Evolutionary conservation across 768 basidiomycete genomes (phyloP).

Genomic region (Cantharellus cinnabarinus): DNA sequence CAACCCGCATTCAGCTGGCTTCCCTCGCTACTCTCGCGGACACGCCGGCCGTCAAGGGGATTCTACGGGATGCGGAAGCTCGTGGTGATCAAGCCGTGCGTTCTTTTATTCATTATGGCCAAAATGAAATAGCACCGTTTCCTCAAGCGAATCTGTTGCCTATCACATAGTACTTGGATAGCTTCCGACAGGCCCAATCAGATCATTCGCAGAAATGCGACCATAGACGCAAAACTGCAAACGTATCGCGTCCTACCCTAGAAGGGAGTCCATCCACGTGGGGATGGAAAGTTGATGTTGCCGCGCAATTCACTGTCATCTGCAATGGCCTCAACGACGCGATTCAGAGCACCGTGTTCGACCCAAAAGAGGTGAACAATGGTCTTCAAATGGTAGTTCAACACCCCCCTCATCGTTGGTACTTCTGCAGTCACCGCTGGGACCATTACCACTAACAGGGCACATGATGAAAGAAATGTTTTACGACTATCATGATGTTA

Average conservation of each 20-base stretch:
- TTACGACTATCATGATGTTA: slow-evolving; percentile 1
- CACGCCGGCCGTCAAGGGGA: background rate
- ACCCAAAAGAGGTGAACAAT: background rate
- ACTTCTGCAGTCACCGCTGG: background rate
- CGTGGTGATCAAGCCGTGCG: background rate
- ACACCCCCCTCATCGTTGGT: background rate
- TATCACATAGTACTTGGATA: background rate
- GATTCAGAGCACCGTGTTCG: background rate
- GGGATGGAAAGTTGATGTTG: background rate
- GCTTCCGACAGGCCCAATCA: background rate
- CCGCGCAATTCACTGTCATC: background rate
- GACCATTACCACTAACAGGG: background rate
- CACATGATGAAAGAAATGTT: background rate
- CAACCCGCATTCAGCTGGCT: background rate
- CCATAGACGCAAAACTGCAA: background rate
- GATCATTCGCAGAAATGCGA: background rate
- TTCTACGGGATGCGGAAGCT: background rate
- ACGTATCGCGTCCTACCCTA: background rate
- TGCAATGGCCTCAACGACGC: background rate
- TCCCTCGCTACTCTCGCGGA: background rate
- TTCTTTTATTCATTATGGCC: background rate
- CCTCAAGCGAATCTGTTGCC: background rate
- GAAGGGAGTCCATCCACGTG: background rate
- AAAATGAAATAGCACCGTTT: background rate
- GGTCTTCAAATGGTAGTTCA: background rate